phyloP scores from a whole-genome alignment of 2,329 filamentous ascomycete genomes.

The Neurospora sp. region DNA sequence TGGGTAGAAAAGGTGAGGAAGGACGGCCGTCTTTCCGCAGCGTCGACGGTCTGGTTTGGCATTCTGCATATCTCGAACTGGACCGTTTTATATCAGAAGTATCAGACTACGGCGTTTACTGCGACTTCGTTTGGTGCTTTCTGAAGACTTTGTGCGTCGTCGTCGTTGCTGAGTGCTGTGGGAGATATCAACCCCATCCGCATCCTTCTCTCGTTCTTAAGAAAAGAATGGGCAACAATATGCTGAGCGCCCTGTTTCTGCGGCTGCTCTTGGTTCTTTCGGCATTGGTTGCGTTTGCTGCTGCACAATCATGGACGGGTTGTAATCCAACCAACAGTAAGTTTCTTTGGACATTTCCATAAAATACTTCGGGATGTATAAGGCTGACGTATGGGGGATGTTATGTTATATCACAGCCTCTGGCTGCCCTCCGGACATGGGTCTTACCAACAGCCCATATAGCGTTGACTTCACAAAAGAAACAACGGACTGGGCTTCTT shows the following conservation, averaged over 20 bases:
- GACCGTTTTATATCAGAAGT: background rate
- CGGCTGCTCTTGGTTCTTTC: slow-evolving; percentile 1
- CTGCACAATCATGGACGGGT: slow-evolving; percentile 13
- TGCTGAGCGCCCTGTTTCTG: background rate
- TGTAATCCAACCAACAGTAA: slow-evolving; percentile 16
- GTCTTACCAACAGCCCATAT: slow-evolving; percentile 9
- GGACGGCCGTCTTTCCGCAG: background rate
- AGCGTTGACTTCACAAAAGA: slow-evolving; percentile 56
- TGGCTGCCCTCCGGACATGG: slow-evolving; percentile 10
- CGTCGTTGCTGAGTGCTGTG: background rate
- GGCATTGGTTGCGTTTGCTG: slow-evolving; percentile 1
- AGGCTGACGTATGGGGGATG: background rate
- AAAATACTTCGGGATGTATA: background rate
- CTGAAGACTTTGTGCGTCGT: background rate
- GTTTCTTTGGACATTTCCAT: background rate
- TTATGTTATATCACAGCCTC: background rate
- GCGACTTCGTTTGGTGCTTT: background rate
- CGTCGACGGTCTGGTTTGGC: background rate
- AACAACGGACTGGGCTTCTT: slow-evolving; percentile 29
- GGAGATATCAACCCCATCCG: background rate
- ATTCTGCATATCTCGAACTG: background rate
- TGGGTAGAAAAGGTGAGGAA: background rate
- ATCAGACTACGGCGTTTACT: background rate
- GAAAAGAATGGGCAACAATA: background rate
- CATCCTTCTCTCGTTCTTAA: background rate